A percentile compares a stretch with the other conserved stretches of the same genome.
Conservation (phyloP, 139 green algal genomes). For the Tetraselmis striata region DNA sequence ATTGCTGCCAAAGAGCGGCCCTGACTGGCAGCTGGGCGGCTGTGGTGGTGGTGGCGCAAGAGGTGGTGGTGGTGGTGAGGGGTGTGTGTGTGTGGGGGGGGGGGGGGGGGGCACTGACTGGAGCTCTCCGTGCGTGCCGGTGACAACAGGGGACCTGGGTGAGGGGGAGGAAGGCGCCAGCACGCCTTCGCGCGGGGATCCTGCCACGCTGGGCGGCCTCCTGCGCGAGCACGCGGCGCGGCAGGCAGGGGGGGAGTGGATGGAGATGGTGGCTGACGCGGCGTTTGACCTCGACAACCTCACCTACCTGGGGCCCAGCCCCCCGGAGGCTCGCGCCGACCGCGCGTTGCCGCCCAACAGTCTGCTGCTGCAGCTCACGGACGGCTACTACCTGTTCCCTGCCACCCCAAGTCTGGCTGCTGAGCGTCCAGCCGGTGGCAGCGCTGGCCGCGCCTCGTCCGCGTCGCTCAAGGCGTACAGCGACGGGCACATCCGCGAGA, state of each 20-base stretch:
- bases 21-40: too few relatives aligned
- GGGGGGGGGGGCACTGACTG: too few relatives aligned
- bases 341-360: neutral
- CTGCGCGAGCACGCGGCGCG: neutral
- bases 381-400: neutral
- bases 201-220: neutral
- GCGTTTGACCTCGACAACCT: neutral
- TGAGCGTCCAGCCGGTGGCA: too few relatives aligned
- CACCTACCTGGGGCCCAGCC: neutral
- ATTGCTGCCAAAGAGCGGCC: too few relatives aligned
- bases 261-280: neutral
- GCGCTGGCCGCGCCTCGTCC: neutral
- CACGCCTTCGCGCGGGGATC: neutral
- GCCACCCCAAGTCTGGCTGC: neutral
- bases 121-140: too few relatives aligned
- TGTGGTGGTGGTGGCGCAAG: too few relatives aligned
- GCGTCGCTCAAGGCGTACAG: neutral
- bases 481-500: neutral
- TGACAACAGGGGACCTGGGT: too few relatives aligned
- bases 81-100: too few relatives aligned
- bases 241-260: neutral
- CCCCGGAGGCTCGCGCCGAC: neutral
- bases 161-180: neutral
- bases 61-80: too few relatives aligned
- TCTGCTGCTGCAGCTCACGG: neutral